These are phyloP conservation scores for Pezicula rhizophila DNA, from an alignment of 2,329 filamentous ascomycete genomes.

Conservation along the genomic window DNA sequence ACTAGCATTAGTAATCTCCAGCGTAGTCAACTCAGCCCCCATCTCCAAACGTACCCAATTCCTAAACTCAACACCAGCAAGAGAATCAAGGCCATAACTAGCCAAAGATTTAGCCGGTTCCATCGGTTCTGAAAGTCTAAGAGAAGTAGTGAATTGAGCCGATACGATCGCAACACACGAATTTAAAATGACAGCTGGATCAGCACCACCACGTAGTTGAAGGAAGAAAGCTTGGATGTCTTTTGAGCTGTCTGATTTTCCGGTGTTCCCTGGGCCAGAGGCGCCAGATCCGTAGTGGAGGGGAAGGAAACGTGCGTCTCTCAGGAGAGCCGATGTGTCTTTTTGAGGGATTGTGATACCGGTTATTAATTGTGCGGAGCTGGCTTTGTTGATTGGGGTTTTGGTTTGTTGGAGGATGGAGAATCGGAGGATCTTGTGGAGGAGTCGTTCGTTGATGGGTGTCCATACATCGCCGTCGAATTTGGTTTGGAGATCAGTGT, in stretches of 20 bases:
- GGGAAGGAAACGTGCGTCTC: conserved; percentile 21
- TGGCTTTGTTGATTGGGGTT: conserved; percentile 9
- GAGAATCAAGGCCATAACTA: conserved; percentile 36
- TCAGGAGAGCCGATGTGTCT: conserved; percentile 16
- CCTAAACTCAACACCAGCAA: conserved; percentile 43
- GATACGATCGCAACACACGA: conserved; percentile 17
- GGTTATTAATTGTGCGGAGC: conserved; percentile 23
- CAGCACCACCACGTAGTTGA: conserved; percentile 10
- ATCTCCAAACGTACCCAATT: conserved; percentile 40
- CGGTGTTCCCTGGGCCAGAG: neutral
- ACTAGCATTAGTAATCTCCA: conserved; percentile 26
- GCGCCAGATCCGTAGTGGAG: neutral
- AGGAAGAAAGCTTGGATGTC: conserved; percentile 11
- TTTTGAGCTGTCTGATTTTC: conserved; percentile 19
- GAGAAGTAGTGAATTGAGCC: conserved; percentile 18
- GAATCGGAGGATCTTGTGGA: conserved; percentile 24
- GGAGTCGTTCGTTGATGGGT: conserved; percentile 23
- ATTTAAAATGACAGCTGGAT: conserved; percentile 10
- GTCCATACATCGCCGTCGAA: conserved; percentile 17
- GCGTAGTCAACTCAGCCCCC: conserved; percentile 23
- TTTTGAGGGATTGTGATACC: conserved; percentile 22
- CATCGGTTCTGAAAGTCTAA: conserved; percentile 21
- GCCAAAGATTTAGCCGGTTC: conserved; percentile 18
- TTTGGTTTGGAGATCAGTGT: conserved; percentile 2
- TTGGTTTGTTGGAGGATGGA: conserved; percentile 24